A percentile compares a stretch with the other conserved stretches of the same genome.
phyloP scores from a whole-genome alignment of 495 filamentous ascomycete species.

The Neurospora sp. region DNA sequence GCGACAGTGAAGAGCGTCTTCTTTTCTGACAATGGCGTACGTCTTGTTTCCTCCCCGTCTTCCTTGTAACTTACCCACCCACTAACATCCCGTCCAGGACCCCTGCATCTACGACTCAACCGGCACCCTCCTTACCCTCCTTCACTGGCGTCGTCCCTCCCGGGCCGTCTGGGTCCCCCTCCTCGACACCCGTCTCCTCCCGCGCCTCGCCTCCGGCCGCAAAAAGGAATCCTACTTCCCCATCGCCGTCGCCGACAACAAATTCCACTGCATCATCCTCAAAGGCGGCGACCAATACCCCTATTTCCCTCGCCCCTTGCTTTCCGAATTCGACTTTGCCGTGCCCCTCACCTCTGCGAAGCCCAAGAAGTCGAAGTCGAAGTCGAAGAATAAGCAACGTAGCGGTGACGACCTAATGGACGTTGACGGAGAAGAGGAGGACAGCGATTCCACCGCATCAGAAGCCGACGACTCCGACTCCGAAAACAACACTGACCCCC shows the following conservation, averaged over 20 bases:
- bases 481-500: conserved; percentile 20
- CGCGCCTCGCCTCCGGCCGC: conserved; percentile 68
- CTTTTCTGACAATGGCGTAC: conserved; percentile 69
- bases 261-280: conserved; percentile 97
- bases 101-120: conserved; percentile 90
- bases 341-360: conserved; percentile 59
- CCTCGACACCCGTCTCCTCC: conserved; percentile 75
- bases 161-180: conserved; percentile 88
- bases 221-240: conserved; percentile 93
- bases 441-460: conserved; percentile 9
- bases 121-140: conserved; percentile 72
- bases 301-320: conserved; percentile 86
- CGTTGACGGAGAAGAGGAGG: conserved; percentile 23
- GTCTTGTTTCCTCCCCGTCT: neutral
- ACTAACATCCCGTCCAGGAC: conserved; percentile 31
- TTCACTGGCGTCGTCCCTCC: conserved; percentile 80
- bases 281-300: conserved; percentile 90
- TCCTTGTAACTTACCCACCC: neutral
- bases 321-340: conserved; percentile 88
- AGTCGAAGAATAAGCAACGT: conserved; percentile 28
- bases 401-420: conserved; percentile 16
- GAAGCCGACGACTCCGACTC: conserved; percentile 21
- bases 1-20: conserved; percentile 69
- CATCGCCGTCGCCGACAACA: conserved; percentile 81
- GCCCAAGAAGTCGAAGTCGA: conserved; percentile 17